Evolutionary conservation across 208 protist species (phyloP), one percentile per base, ranked within the genome.

Genomic region (Sergeia podlipaevii): DNA sequence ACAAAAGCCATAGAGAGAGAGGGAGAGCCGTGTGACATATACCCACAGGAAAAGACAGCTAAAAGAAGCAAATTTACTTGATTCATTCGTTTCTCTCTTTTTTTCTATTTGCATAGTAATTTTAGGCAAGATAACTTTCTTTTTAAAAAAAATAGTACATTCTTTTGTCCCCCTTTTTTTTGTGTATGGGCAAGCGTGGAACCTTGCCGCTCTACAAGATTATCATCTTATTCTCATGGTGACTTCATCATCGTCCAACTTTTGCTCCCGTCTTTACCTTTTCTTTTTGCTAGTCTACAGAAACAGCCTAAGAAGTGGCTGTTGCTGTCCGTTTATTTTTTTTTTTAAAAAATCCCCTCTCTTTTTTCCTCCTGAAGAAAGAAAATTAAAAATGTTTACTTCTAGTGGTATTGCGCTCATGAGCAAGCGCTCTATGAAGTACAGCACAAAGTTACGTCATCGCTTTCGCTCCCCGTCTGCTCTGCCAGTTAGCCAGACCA

Each of bases 401-500:
- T 18, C 32, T 23, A 53, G 24, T 37, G 8, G 18, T 21, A 33
- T 49, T 2, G 77, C 74, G 74, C 47, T 70, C 11, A 39, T 61
- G 23, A 88, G 64, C 28, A 79, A 79, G 57, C 61, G 68, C 11
- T 65, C 70, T 10, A 28, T 64, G 17, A 81, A 85, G 62, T 79
- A 91, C 50, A 39, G 53, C 28, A 80, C 84, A 1, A 91, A 90
- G 63, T 68, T 92, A 23, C 70, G 77, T 0, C 79, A 91, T 26
- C 74, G 82, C n/a, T 91, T 92, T 53, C 88, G 84, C 39, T 78
- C 77, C 20, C 84, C 84, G 7, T 70, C 78, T 2, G 60, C 75
- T 7, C 13, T 95, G 17, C 73, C 85, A 0, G n/a, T 95, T 1
- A 65, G 67, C 32, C 88, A 95, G 36, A 90, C 80, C 1, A 67